A percentile compares a stretch with the other conserved stretches of the same genome.
Conservation (phyloP, 306 rosid genomes). For the Urtica urens region DNA sequence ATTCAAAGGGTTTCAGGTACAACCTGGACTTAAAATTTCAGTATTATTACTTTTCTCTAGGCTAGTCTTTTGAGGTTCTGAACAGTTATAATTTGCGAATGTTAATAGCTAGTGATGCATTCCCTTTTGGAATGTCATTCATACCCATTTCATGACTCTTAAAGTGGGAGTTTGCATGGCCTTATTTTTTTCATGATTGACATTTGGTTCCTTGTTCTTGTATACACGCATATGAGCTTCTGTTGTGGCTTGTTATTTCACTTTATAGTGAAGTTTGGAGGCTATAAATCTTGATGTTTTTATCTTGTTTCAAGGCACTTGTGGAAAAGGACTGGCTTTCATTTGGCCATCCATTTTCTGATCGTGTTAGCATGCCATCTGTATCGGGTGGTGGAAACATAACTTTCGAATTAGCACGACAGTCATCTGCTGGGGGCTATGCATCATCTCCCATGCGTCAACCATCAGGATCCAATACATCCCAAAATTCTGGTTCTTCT, state of each 20-base stretch:
- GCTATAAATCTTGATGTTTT: no score
- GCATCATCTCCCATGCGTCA: conserved; percentile 66
- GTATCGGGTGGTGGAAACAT: conserved; percentile 40
- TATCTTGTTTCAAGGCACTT: conserved; percentile 58
- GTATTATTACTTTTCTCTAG: no score
- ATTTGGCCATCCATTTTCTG: conserved; percentile 93
- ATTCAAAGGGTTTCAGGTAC: conserved; percentile 86
- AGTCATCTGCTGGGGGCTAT: conserved; percentile 49
- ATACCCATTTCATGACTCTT: no score
- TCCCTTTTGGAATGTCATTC: no score
- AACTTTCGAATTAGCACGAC: conserved; percentile 71
- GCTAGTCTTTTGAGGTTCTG: background rate
- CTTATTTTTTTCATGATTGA: no score
- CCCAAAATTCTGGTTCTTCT: conserved; percentile 49
- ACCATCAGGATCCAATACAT: conserved; percentile 45
- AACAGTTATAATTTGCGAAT: no score
- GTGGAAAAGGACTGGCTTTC: conserved; percentile 97
- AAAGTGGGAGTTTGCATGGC: no score
- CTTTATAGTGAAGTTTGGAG: no score
- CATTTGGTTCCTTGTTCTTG: conserved; percentile 1
- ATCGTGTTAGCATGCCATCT: conserved; percentile 64
- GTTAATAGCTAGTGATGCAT: no score
- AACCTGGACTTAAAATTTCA: no score
- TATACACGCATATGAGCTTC: no score
- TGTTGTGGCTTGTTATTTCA: no score